These are phyloP conservation scores for Filobasidium floriforme DNA, from an alignment of 768 basidiomycete genomes.

Conservation along the genomic window DNA sequence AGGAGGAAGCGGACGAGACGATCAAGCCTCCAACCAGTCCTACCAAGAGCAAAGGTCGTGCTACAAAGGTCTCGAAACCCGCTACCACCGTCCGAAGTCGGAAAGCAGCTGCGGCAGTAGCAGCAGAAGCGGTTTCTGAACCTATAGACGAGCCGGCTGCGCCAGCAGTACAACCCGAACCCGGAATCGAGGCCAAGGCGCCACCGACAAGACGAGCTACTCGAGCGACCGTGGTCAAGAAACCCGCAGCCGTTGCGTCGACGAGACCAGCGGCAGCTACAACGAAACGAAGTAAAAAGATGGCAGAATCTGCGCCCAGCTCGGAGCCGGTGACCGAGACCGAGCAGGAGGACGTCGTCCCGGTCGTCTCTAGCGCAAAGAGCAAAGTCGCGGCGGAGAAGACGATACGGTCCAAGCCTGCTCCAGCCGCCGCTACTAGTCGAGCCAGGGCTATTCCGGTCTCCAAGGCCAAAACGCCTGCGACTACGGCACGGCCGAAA, in stretches of 20 bases:
- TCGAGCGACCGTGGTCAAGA: constrained; percentile 5
- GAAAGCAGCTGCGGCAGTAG: background rate
- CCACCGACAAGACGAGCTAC: constrained; percentile 5
- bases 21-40: background rate
- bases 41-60: background rate
- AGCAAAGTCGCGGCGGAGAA: background rate
- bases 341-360: too few relatives aligned
- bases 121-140: background rate
- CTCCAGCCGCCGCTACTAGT: background rate
- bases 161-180: background rate
- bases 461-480: too few relatives aligned
- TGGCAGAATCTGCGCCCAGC: background rate
- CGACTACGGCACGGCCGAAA: background rate
- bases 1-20: background rate
- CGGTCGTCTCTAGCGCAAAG: background rate
- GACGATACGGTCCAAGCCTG: background rate
- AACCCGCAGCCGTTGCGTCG: background rate
- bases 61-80: background rate
- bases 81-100: background rate
- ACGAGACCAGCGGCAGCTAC: background rate
- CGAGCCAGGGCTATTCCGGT: too few relatives aligned
- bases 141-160: background rate
- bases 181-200: background rate
- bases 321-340: background rate
- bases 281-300: constrained; percentile 1